Percentiles rank a stretch among this genome's conserved stretches.
phyloP scores from a whole-genome alignment of 2,329 filamentous ascomycete species.

The Knufia fluminis region DNA sequence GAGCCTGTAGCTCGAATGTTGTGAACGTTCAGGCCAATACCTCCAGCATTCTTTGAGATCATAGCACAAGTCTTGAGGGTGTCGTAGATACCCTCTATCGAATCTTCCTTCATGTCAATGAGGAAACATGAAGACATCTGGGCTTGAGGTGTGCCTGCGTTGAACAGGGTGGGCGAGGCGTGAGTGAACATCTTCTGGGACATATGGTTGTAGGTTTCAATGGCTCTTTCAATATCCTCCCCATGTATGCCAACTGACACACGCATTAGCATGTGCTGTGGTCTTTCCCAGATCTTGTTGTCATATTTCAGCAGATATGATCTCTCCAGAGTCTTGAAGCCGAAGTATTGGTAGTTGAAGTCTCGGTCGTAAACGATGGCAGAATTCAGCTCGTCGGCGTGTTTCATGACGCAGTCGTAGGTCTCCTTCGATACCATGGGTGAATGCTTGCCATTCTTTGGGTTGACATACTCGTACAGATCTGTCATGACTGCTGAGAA shows the following conservation, averaged over 20 bases:
- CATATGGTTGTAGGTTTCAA: constrained; percentile 99
- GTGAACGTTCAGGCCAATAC: constrained; percentile 93
- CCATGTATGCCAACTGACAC: constrained; percentile 95
- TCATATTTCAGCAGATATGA: constrained; percentile 94
- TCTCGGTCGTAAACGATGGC: constrained; percentile 98
- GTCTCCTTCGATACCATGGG: constrained; percentile 93
- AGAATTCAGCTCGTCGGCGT: constrained; percentile 95
- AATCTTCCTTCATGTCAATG: constrained; percentile 99
- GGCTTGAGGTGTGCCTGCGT: constrained; percentile 86
- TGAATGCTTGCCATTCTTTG: constrained; percentile 70
- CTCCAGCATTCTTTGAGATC: constrained; percentile 99
- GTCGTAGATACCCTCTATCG: constrained; percentile 98
- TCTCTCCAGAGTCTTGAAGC: constrained; percentile 97
- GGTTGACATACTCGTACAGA: constrained; percentile 92
- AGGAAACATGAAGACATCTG: constrained; percentile 98
- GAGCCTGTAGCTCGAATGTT: constrained; percentile 94
- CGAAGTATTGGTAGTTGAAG: constrained; percentile 99
- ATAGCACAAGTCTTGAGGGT: constrained; percentile 98
- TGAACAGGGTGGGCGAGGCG: constrained; percentile 95
- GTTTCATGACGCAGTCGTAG: constrained; percentile 88
- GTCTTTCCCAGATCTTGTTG: constrained; percentile 91
- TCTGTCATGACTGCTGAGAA: constrained; percentile 93
- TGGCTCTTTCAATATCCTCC: constrained; percentile 83
- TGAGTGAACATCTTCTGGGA: constrained; percentile 98
- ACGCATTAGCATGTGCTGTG: constrained; percentile 99